A percentile compares a stretch with the other conserved stretches of the same genome.
Evolutionary conservation across 2,329 filamentous ascomycete species (phyloP).

Genomic region (Orbilia ellipsospora): DNA sequence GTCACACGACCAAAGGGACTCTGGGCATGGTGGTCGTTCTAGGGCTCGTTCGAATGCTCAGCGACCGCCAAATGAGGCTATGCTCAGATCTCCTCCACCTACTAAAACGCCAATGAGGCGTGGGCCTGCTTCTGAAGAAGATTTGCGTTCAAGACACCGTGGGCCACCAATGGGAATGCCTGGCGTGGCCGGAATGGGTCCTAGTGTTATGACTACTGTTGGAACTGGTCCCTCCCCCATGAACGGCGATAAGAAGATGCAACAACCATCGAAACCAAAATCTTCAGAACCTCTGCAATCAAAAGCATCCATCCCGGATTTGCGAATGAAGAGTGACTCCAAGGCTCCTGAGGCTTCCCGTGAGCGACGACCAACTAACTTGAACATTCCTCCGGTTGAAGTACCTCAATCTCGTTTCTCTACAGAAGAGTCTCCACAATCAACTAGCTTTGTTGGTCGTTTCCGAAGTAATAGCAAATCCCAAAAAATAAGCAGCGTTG

Average conservation of each 20-base stretch:
- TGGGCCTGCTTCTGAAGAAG: conserved; percentile 45
- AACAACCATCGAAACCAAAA: conserved; percentile 14
- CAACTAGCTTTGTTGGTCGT: conserved; percentile 36
- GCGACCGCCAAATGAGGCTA: conserved; percentile 33
- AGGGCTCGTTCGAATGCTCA: conserved; percentile 44
- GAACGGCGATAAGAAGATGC: conserved; percentile 34
- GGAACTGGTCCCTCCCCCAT: conserved; percentile 18
- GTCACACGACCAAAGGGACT: conserved; percentile 23
- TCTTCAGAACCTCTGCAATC: conserved; percentile 12
- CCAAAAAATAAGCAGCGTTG: conserved; percentile 38
- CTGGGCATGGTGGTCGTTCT: conserved; percentile 35
- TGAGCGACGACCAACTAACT: conserved; percentile 33
- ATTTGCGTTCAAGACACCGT: conserved; percentile 36
- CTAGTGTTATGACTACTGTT: conserved; percentile 46
- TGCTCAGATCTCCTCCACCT: conserved; percentile 36
- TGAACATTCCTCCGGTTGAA: conserved; percentile 32
- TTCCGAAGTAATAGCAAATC: conserved; percentile 52
- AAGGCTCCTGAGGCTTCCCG: conserved; percentile 16
- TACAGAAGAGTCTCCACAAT: conserved; percentile 45
- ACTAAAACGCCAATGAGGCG: conserved; percentile 28
- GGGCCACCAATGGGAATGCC: conserved; percentile 43
- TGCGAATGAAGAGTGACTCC: conserved; percentile 14
- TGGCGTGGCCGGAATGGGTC: conserved; percentile 21
- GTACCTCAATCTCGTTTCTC: conserved; percentile 37
- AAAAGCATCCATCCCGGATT: conserved; percentile 15